Conservation (phyloP, 148 eudicot species). For the Chenopodium formosanum region DNA sequence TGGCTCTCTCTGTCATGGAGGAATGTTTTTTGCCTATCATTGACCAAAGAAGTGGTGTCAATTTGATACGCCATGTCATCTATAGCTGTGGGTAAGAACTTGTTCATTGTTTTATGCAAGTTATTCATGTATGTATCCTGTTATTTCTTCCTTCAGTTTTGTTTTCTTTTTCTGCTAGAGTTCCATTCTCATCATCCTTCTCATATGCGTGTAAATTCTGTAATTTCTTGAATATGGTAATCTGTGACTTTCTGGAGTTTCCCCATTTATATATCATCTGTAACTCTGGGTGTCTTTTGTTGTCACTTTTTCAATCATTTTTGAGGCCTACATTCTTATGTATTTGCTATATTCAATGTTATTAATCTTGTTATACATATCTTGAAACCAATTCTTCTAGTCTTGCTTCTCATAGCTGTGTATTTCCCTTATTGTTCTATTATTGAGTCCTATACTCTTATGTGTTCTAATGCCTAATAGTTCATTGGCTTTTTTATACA, state of each 20-base stretch:
- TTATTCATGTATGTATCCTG: not conserved
- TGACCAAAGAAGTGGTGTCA: slow-evolving; percentile 76
- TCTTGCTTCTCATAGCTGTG: not conserved
- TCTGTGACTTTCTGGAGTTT: not conserved
- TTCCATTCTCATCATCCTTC: not conserved
- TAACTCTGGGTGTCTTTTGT: not conserved
- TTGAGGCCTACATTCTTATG: not conserved
- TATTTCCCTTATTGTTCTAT: not conserved
- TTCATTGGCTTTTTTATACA: not conserved
- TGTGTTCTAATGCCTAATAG: no score
- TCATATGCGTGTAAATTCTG: not conserved
- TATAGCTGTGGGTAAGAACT: slow-evolving; percentile 83
- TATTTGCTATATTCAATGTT: not conserved
- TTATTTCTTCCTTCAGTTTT: not conserved
- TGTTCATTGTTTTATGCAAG: not conserved
- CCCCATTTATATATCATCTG: not conserved
- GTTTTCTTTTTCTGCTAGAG: not conserved
- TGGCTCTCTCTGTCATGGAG: slow-evolving; percentile 78
- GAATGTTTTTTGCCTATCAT: slow-evolving; percentile 92
- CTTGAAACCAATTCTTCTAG: not conserved
- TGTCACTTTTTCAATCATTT: not conserved
- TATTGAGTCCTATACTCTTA: no score
- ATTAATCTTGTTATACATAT: not conserved
- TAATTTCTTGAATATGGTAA: not conserved
- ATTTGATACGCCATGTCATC: slow-evolving; percentile 67